phyloP scores from a whole-genome alignment of 768 basidiomycete species.

The Multifurca ochricompacta region DNA sequence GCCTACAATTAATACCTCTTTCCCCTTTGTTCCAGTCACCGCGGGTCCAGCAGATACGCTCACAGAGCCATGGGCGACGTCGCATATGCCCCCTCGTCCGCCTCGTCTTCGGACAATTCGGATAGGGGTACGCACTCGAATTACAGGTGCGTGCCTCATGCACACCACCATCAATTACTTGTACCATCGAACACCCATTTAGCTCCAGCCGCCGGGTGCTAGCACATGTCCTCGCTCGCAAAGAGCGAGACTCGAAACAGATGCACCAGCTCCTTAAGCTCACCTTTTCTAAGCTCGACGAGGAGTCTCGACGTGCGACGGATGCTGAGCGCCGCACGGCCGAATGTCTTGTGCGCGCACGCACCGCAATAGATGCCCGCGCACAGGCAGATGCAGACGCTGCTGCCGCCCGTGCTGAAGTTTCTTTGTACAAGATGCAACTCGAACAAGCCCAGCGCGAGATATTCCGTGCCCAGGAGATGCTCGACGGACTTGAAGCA shows the following conservation, averaged over 20 bases:
- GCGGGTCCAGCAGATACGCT: neutral
- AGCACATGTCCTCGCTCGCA: constrained; percentile 35
- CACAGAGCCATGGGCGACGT: constrained; percentile 3
- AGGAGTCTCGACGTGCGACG: constrained; percentile 49
- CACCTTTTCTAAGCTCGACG: constrained; percentile 36
- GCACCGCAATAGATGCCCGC: constrained; percentile 50
- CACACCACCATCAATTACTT: too few species aligned
- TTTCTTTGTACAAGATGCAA: constrained; percentile 54
- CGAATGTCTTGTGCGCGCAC: constrained; percentile 46
- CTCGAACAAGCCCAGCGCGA: constrained; percentile 61
- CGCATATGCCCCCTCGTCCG: constrained; percentile 8
- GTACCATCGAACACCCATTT: neutral
- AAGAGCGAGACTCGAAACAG: constrained; percentile 36
- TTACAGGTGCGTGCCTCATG: constrained; percentile 4
- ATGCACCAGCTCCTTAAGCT: constrained; percentile 36
- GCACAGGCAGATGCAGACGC: constrained; percentile 49
- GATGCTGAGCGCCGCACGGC: constrained; percentile 42
- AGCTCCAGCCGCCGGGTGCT: constrained; percentile 24
- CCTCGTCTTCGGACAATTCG: constrained; percentile 15
- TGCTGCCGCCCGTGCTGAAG: constrained; percentile 45
- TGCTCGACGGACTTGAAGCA: constrained; percentile 49
- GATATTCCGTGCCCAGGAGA: constrained; percentile 57
- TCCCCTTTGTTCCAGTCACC: neutral
- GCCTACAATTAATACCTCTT: neutral
- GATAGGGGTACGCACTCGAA: constrained; percentile 13